Conservation (phyloP, 495 filamentous ascomycete species). For the Neurospora sp. region DNA sequence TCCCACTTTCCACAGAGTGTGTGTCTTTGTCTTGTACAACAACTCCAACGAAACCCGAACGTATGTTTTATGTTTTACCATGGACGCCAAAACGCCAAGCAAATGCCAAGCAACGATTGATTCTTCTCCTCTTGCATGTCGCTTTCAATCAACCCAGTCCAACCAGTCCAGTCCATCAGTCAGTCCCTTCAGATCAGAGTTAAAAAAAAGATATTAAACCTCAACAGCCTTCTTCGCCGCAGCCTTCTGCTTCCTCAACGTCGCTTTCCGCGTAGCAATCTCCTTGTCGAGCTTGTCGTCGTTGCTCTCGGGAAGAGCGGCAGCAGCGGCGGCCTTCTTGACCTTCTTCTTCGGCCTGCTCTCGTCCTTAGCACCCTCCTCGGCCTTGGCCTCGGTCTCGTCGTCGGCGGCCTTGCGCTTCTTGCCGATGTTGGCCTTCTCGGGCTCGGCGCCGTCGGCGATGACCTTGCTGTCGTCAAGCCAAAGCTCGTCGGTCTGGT, state of each 20-base stretch:
- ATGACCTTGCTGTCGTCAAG: conserved; percentile 70
- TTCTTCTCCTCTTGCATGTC: conserved; percentile 2
- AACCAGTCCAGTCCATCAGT: conserved; percentile 4
- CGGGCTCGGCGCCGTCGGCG: conserved; percentile 43
- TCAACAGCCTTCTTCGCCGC: conserved; percentile 40
- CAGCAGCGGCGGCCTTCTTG: conserved; percentile 29
- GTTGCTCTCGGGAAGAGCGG: conserved; percentile 30
- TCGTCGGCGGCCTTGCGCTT: conserved; percentile 50
- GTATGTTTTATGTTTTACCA: conserved; percentile 1
- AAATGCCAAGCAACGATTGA: conserved; percentile 1
- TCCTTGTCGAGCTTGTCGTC: conserved; percentile 49
- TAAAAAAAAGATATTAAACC: conserved; percentile 3
- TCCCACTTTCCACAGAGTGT: neutral
- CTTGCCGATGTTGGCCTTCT: conserved; percentile 51
- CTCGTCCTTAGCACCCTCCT: conserved; percentile 34
- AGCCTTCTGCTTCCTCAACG: conserved; percentile 47
- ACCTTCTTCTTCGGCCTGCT: conserved; percentile 41
- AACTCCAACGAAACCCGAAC: neutral
- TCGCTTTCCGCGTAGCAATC: conserved; percentile 49
- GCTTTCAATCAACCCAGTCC: conserved; percentile 4
- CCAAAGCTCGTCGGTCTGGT: conserved; percentile 87
- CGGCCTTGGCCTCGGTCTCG: conserved; percentile 30
- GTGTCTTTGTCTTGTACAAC: neutral
- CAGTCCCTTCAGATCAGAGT: neutral
- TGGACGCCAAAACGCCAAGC: conserved; percentile 16